These are phyloP conservation scores for Santalum album DNA, from an alignment of 164 flowering plant genomes.

Conservation along the genomic window DNA sequence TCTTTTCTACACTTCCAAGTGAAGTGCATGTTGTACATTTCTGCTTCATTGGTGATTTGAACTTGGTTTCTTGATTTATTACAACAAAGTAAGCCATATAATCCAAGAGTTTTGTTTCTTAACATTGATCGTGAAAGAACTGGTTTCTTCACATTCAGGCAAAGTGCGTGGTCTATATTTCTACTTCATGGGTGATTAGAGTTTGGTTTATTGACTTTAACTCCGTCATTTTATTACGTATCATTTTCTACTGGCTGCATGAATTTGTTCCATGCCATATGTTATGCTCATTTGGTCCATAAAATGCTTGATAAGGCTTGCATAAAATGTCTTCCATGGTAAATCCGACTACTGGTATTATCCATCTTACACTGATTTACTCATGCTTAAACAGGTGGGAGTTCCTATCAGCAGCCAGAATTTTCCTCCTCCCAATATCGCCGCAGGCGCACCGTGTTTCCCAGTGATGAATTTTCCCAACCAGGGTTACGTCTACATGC, in stretches of 20 bases:
- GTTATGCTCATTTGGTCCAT: not conserved
- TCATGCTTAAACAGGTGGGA: not conserved
- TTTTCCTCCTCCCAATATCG: not conserved
- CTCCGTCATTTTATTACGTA: no score
- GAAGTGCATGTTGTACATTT: no score
- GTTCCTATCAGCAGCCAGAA: not conserved
- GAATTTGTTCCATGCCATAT: not conserved
- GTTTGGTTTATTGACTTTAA: no score
- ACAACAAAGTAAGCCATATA: no score
- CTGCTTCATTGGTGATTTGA: no score
- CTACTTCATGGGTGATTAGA: no score
- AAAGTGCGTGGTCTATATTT: no score
- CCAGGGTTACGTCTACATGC: not conserved
- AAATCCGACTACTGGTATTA: not conserved
- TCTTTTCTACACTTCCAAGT: no score
- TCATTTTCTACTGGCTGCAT: not conserved
- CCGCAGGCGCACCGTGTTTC: not conserved
- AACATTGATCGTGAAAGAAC: no score
- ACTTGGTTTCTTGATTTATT: no score
- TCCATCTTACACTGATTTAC: not conserved
- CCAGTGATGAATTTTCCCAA: not conserved
- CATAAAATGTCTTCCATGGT: not conserved
- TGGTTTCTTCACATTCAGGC: no score
- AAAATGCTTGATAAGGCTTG: not conserved
- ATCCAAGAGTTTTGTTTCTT: no score